Conservation (phyloP, 768 basidiomycete species). For the Obba rivulosa region DNA sequence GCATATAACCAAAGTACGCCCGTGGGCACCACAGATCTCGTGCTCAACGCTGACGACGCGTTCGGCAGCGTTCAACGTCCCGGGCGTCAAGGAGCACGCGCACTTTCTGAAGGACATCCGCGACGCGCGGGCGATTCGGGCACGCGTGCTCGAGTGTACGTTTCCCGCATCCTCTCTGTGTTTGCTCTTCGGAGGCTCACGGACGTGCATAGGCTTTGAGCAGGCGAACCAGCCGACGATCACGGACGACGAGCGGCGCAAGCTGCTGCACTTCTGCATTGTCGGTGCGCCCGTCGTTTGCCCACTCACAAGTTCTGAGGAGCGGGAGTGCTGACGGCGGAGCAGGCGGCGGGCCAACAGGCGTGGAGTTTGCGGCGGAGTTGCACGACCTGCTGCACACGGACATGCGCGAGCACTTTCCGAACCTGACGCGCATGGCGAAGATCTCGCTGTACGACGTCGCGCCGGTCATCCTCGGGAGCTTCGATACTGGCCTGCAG, state of each 20-base stretch:
- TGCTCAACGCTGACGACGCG: not conserved
- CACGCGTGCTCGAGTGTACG: conserved; percentile 69
- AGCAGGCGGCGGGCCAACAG: conserved; percentile 69
- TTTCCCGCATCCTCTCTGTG: not conserved
- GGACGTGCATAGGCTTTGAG: conserved; percentile 55
- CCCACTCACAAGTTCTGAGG: not conserved
- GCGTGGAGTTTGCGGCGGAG: conserved; percentile 82
- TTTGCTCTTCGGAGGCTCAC: not conserved
- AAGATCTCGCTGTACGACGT: conserved; percentile 82
- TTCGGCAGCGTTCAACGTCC: conserved; percentile 59
- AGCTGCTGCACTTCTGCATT: conserved; percentile 80
- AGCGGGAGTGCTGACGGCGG: not conserved
- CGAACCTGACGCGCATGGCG: conserved; percentile 54
- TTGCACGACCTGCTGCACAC: conserved; percentile 70
- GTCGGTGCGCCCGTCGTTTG: conserved; percentile 49
- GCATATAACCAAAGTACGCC: conserved; percentile 74
- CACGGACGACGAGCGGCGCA: conserved; percentile 67
- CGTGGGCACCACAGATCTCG: too few species aligned
- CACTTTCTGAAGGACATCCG: conserved; percentile 79
- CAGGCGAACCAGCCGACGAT: conserved; percentile 79
- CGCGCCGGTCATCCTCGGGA: conserved; percentile 68
- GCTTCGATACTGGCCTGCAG: conserved; percentile 64
- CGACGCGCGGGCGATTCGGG: conserved; percentile 67
- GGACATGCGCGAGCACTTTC: conserved; percentile 60
- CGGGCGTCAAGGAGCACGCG: conserved; percentile 76